Evolutionary conservation across 2,329 filamentous ascomycete species (phyloP), one percentile per base, ranked within the genome.

Genomic region (Lachnellula willkommii): DNA sequence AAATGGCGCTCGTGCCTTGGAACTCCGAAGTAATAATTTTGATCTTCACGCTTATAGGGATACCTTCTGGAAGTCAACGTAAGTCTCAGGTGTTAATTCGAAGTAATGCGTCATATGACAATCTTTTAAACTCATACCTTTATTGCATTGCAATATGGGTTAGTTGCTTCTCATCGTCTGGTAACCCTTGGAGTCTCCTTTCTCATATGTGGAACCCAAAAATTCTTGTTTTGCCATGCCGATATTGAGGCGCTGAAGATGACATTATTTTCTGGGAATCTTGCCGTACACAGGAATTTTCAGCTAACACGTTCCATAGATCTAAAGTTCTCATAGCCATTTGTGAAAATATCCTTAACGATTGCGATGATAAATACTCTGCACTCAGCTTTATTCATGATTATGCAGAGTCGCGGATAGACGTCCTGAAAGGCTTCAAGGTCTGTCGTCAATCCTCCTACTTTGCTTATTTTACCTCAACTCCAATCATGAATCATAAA

Each of bases 331-430:
- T 70, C 22, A 60, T 63, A 24, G 65, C 64, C 28, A 54, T 68
- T 12, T 61, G 62, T 39, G 63, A 69, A 28, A 68, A 66, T 39
- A 50, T 68, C 17, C 59, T 65, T n/a, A 64, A 46, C 22, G 54
- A 64, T 22, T 57, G 55, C 17, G 57, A 57, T 28, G 63, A 67
- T 47, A 61, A 63, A 20, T 67, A 65, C 39, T 52, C 56, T 28
- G 62, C 64, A 24, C 63, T 71, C 24, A 51, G 36, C 22, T 69
- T 70, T 50, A 76, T 86, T 43, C 76, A 79, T 62, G 75, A 76
- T 39, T 86, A 83, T 61, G 70, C 87, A 5, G 75, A 80, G 63
- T 77, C 81, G 40, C 76, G 82, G 20, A 66, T 84, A 11, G 65
- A 77, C 3, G 69, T 87, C 1, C 64, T 86, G 9, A 77, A 72